These are phyloP conservation scores for Magnaporthales sp. DNA, from an alignment of 2,329 filamentous ascomycete genomes.

Conservation along the genomic window DNA sequence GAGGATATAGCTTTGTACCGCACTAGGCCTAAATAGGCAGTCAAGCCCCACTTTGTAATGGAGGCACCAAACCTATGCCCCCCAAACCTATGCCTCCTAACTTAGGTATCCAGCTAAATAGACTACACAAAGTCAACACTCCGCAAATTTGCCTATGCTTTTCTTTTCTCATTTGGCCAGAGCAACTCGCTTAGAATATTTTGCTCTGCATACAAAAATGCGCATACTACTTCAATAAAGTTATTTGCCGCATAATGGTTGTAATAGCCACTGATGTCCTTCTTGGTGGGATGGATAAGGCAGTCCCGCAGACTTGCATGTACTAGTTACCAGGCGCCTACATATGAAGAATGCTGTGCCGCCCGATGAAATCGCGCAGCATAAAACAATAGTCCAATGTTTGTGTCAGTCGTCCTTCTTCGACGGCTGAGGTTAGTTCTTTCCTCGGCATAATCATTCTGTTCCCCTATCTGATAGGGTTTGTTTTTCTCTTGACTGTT, in stretches of 20 bases:
- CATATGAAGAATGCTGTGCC: neutral
- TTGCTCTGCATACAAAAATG: neutral
- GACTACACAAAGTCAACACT: neutral
- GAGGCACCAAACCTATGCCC: too few species aligned
- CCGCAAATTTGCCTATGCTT: neutral
- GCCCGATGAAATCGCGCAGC: neutral
- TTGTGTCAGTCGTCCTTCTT: neutral
- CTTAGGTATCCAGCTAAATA: too few species aligned
- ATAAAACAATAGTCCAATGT: neutral
- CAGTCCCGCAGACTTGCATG: neutral
- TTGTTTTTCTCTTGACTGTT: neutral
- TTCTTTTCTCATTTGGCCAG: neutral
- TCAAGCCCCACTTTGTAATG: too few species aligned
- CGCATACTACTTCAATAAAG: too few species aligned
- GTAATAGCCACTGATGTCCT: neutral
- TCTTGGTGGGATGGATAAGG: neutral
- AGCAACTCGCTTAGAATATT: too few species aligned
- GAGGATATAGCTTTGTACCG: too few species aligned
- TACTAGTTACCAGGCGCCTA: neutral
- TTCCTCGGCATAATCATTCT: neutral
- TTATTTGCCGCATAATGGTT: neutral
- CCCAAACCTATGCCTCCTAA: too few species aligned
- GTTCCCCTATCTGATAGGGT: neutral
- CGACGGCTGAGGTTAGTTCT: neutral
- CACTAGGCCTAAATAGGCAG: too few species aligned